Evolutionary conservation across 495 filamentous ascomycete genomes (phyloP), one percentile per base, ranked within the genome.

Genomic region (Aspergillus ostianus): DNA sequence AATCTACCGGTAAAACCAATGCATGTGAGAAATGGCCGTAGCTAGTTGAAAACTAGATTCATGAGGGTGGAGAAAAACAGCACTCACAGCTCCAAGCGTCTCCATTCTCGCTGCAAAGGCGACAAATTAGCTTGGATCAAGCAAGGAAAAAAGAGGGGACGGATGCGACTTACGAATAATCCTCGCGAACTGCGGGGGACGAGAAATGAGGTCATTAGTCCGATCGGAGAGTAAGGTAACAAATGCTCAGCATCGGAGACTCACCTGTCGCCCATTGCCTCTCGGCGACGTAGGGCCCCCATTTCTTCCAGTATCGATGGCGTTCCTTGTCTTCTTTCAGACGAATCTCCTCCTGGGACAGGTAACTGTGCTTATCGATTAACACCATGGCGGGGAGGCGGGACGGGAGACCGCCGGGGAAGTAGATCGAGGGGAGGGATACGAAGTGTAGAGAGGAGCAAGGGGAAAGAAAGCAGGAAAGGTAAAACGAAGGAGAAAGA

Each of bases 1-100:
- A 97, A 79, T 98, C 90, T 95, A 59, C 5, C n/a, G 10, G 20
- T 18, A 19, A 5, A 21, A 17, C 51, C 51, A 26, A 26, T 26
- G 48, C 20, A 9, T 32, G 19, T 49, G 36, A 50, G 41, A 17
- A 41, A 26, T 27, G 18, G 27, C 36, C 36, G 12, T 17, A 41
- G 48, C 26, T 48, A 54, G 20, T 50, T 8, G n/a, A 46, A 18
- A 12, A 21, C 20, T 32, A 32, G 29, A 32, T 26, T 32, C 15
- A 12, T 0, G 12, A 23, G 36, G 23, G 47, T 44, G 9, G 55
- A 47, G 54, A n/a, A 41, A 13, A 27, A 56, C 12, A 13, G 26
- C 41, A 87, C 89, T 80, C 80, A 93, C 90, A 91, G 72, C 90
- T 93, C 93, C 93, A 98, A 47, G 93, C 93, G 77, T 98, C 92